Evolutionary conservation across 305 asterid genomes (phyloP).

Genomic region (Stenogyne calaminthoides): DNA sequence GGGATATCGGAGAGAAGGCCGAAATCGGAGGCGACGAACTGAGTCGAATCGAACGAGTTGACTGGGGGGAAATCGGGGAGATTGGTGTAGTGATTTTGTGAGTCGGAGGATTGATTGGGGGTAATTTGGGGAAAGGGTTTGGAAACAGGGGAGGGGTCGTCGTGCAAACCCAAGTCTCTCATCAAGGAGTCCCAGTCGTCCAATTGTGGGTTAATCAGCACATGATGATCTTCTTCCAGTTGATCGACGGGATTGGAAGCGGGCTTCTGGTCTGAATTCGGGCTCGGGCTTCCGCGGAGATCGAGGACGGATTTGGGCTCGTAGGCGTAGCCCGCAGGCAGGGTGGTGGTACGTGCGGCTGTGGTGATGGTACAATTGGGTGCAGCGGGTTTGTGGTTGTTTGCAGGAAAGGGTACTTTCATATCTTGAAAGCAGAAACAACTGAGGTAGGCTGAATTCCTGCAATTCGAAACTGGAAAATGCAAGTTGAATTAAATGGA

Average conservation of each 20-base stretch:
- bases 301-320: slow-evolving; percentile 98
- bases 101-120: slow-evolving; percentile 1
- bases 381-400: slow-evolving; percentile 41
- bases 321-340: slow-evolving; percentile 42
- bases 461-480: too few species aligned
- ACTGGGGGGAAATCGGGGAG: slow-evolving; percentile 47
- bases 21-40: slow-evolving; percentile 49
- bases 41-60: slow-evolving; percentile 51
- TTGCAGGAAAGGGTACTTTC: slow-evolving; percentile 88
- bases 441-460: neutral
- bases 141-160: slow-evolving; percentile 47
- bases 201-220: slow-evolving; percentile 48
- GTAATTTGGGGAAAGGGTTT: slow-evolving; percentile 26
- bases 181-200: slow-evolving; percentile 89
- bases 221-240: slow-evolving; percentile 72
- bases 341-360: neutral
- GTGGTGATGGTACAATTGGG: neutral
- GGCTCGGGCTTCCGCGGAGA: slow-evolving; percentile 76
- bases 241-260: slow-evolving; percentile 42
- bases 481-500: slow-evolving; percentile 21
- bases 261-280: slow-evolving; percentile 48
- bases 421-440: slow-evolving; percentile 49
- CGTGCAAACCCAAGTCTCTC: slow-evolving; percentile 85
- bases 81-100: slow-evolving; percentile 12
- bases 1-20: slow-evolving; percentile 48